These are phyloP conservation scores for Globisporangium echinulatum DNA, from an alignment of 352 stramenopile species.

Conservation along the genomic window DNA sequence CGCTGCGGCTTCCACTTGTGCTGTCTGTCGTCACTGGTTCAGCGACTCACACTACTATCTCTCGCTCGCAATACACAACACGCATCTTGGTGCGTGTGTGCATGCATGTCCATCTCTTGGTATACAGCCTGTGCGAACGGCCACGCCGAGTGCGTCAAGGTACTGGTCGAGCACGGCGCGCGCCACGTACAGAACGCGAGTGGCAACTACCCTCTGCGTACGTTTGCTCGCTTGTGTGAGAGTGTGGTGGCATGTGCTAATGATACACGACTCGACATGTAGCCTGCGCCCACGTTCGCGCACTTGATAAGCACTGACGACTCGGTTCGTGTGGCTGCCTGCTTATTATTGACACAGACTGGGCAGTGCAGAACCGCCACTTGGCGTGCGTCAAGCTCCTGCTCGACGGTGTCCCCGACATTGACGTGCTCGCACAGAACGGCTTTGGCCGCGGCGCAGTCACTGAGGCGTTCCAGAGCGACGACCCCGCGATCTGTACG, in stretches of 20 bases:
- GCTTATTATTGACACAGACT: constrained; percentile 33
- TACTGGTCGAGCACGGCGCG: constrained; percentile 47
- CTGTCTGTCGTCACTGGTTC: not conserved
- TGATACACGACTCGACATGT: too few relatives aligned
- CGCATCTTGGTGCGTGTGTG: too few relatives aligned
- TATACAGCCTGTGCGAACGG: constrained; percentile 74
- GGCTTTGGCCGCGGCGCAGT: constrained; percentile 73
- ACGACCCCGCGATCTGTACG: constrained; percentile 82
- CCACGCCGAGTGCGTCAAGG: constrained; percentile 51
- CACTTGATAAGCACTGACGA: not conserved
- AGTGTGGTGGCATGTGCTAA: too few relatives aligned
- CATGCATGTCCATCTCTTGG: not conserved
- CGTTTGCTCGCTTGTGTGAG: constrained; percentile 2
- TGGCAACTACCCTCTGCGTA: constrained; percentile 77
- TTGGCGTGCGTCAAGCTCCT: constrained; percentile 72
- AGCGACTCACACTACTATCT: not conserved
- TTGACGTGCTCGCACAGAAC: constrained; percentile 82
- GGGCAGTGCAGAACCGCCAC: constrained; percentile 85
- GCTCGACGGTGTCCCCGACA: constrained; percentile 51
- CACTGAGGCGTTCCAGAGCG: constrained; percentile 78
- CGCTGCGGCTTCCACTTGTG: not conserved
- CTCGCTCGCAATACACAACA: not conserved
- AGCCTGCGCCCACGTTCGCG: not conserved
- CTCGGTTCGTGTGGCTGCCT: too few relatives aligned
- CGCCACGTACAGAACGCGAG: constrained; percentile 62